Base-by-base conservation (phyloP, 1,284 basidiomycete genomes). In the Malassezia obtusa region DNA sequence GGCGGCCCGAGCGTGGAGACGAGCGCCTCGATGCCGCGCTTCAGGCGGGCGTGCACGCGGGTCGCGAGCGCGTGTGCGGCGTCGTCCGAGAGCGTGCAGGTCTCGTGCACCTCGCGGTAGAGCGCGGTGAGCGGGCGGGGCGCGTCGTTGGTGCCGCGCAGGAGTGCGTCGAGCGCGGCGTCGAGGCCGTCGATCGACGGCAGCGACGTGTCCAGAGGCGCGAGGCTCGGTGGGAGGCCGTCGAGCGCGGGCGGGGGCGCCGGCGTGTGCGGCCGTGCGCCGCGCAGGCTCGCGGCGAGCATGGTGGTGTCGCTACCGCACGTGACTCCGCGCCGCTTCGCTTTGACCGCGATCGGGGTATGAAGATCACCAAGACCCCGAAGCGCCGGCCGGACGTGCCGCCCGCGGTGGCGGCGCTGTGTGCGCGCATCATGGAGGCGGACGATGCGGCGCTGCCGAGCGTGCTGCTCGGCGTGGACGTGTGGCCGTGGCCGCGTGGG, bases 401-500 rank as follows among this genome's bases (percentile, higher is more conserved):
- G 2, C 61, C 62, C n/a, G 63, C 69, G 55, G 57, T 71, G 35
- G 33, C 58, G 3, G 46, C 49, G 14, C 57, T 72, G 24, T 60
- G 68, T 28, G 58, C 61, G 35, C 62, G 59, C 37, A 58, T 73
- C 44, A 38, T 51, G 33, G 59, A 64, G 7, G 59, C 62, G 17
- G 43, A 61, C 28, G 67, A 72, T 22, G 62, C 67, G 25, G 66
- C 67, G 47, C 59, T 73, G n/a, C 65, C 70, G 0, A 49, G 35
- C 17, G 53, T 67, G 14, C 58, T 73, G 33, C 63, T 62, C 46
- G 49, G 52, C 48, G 57, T 73, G 37, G 61, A 63, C 12, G 64
- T 68, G 45, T 99, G 94, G 94, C 84, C 82, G 75, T 98, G 89
- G 85, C 89, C 91, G 25, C 82, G 94, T 61, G 92, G 90, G 53